These are phyloP conservation scores for Parachaetomium inaequale DNA, from an alignment of 495 filamentous ascomycete species.

Conservation along the genomic window DNA sequence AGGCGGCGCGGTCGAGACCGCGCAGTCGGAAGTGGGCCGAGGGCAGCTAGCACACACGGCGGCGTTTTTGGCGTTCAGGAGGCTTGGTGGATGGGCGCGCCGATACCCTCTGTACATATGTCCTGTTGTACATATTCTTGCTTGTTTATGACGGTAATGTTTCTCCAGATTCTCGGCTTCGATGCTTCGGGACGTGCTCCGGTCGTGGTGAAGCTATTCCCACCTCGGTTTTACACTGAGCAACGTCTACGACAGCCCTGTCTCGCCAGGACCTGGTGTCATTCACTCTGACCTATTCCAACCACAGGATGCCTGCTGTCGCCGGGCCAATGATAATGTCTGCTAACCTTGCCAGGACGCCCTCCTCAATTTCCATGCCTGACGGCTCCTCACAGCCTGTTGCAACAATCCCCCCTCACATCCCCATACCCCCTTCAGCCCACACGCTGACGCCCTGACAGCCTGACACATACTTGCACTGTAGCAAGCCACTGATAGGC, in stretches of 20 bases:
- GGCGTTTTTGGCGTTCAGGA: conserved; percentile 26
- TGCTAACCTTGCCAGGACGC: background rate
- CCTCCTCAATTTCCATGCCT: background rate
- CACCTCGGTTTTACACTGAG: background rate
- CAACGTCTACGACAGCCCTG: background rate
- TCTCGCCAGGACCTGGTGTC: background rate
- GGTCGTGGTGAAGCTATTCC: conserved; percentile 15
- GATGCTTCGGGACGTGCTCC: background rate
- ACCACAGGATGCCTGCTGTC: background rate
- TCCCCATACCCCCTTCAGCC: background rate
- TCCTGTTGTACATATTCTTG: conserved; percentile 28
- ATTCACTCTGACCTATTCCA: background rate
- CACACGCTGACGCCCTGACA: too few relatives aligned
- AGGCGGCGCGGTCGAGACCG: conserved; percentile 33
- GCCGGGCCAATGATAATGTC: background rate
- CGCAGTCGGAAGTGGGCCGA: conserved; percentile 33
- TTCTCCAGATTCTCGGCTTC: background rate
- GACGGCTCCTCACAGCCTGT: background rate
- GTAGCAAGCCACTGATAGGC: too few relatives aligned
- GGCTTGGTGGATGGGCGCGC: conserved; percentile 22
- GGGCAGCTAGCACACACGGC: conserved; percentile 18
- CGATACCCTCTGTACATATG: conserved; percentile 35
- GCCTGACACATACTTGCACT: too few relatives aligned
- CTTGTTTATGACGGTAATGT: conserved; percentile 16
- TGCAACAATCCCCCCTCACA: background rate